phyloP scores from a whole-genome alignment of 495 filamentous ascomycete genomes.

The Neurospora sp. region DNA sequence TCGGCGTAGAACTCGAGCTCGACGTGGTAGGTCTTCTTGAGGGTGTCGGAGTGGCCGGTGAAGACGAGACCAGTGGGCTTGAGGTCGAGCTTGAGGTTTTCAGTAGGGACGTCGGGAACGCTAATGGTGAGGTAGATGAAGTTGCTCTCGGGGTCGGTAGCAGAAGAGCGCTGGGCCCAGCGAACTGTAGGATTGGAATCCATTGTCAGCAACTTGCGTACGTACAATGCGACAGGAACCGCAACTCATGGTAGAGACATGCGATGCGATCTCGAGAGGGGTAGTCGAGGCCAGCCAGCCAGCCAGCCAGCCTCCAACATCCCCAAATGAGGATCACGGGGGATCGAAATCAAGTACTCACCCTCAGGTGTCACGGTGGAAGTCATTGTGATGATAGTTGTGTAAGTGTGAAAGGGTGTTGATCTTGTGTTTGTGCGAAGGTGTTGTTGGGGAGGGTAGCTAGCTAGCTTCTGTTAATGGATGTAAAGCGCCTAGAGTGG shows the following conservation, averaged over 20 bases:
- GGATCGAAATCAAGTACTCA: constrained; percentile 3
- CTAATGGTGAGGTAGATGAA: constrained; percentile 85
- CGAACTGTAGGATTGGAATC: constrained; percentile 48
- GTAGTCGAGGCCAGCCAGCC: not conserved
- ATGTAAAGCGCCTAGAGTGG: constrained; percentile 1
- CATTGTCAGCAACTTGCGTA: not conserved
- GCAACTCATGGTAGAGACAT: not conserved
- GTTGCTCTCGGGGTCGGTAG: constrained; percentile 71
- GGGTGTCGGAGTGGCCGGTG: constrained; percentile 63
- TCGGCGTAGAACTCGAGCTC: constrained; percentile 85
- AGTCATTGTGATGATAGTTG: constrained; percentile 13
- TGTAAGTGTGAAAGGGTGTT: not conserved
- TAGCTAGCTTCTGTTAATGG: not conserved
- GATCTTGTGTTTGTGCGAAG: not conserved
- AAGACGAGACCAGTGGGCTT: constrained; percentile 70
- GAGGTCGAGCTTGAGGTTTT: constrained; percentile 66
- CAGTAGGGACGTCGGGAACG: constrained; percentile 64
- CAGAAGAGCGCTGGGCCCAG: constrained; percentile 95
- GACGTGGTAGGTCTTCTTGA: constrained; percentile 76
- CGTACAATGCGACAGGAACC: not conserved
- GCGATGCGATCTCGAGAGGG: not conserved
- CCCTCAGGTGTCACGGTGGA: constrained; percentile 23
- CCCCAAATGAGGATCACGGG: not conserved
- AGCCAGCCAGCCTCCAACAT: not conserved
- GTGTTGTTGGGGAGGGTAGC: constrained; percentile 18